These are phyloP conservation scores for Cystobasidiaceae sp. DNA, from an alignment of 1,284 basidiomycete species.

Conservation along the genomic window DNA sequence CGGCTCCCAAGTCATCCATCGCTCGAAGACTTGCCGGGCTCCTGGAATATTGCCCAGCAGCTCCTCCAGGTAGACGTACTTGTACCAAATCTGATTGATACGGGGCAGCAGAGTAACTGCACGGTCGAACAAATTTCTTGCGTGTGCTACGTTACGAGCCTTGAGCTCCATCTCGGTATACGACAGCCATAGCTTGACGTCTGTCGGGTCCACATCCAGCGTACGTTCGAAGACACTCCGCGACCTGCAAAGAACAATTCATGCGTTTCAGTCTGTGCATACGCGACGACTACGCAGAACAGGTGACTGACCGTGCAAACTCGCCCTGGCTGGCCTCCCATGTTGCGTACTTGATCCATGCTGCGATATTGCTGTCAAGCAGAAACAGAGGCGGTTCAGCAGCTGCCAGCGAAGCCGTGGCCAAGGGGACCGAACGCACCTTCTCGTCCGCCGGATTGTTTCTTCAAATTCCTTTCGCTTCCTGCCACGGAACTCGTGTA, in stretches of 20 bases:
- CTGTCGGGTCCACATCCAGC: constrained; percentile 86
- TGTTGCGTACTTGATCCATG: constrained; percentile 59
- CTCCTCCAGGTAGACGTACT: constrained; percentile 97
- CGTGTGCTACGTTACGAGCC: constrained; percentile 91
- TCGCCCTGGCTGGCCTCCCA: constrained; percentile 94
- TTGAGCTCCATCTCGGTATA: constrained; percentile 99
- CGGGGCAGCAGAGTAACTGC: constrained; percentile 92
- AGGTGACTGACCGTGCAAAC: constrained; percentile 62
- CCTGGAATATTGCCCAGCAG: constrained; percentile 91
- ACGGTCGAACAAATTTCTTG: constrained; percentile 93
- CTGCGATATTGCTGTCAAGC: constrained; percentile 46
- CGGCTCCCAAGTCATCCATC: constrained; percentile 99
- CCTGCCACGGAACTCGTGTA: constrained; percentile 88
- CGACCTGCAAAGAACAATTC: constrained; percentile 47
- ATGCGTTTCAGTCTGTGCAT: neutral
- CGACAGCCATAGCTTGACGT: constrained; percentile 83
- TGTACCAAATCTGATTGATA: constrained; percentile 95
- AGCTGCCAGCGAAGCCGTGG: constrained; percentile 48
- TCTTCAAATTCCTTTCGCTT: constrained; percentile 97
- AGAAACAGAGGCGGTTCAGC: neutral
- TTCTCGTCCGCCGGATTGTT: constrained; percentile 80
- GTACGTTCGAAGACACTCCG: constrained; percentile 95
- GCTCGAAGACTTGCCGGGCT: constrained; percentile 93
- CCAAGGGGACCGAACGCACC: constrained; percentile 54
- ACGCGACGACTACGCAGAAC: neutral